phyloP scores from a whole-genome alignment of 2,329 filamentous ascomycete genomes.

The Trichophyton verrucosum region DNA sequence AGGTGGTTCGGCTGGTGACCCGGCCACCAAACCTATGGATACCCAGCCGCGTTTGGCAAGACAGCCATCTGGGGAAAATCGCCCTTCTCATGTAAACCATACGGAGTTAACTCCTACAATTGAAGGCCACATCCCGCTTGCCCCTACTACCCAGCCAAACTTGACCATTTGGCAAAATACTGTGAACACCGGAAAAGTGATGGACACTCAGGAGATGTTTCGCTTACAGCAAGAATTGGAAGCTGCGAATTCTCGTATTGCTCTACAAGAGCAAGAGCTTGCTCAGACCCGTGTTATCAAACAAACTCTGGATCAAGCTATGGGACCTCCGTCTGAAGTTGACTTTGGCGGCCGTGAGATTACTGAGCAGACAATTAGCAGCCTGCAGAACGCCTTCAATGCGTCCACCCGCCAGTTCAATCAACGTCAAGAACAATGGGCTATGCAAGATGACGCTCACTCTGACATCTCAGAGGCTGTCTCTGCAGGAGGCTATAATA shows the following conservation, averaged over 20 bases:
- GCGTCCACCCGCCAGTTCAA: constrained; percentile 35
- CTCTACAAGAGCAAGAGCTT: constrained; percentile 49
- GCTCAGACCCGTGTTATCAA: constrained; percentile 48
- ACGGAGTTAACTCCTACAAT: neutral
- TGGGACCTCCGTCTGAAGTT: constrained; percentile 42
- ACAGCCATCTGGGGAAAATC: neutral
- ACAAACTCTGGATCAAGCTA: constrained; percentile 48
- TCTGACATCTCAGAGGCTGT: constrained; percentile 35
- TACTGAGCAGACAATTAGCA: constrained; percentile 39
- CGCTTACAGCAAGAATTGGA: constrained; percentile 47
- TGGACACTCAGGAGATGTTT: constrained; percentile 35
- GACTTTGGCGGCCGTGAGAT: constrained; percentile 40
- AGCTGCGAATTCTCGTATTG: constrained; percentile 45
- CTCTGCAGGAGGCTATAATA: constrained; percentile 31
- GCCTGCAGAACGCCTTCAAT: constrained; percentile 42
- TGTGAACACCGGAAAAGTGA: neutral
- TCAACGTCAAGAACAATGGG: constrained; percentile 34
- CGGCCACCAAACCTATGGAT: neutral
- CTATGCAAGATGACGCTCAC: constrained; percentile 30
- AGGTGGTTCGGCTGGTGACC: constrained; percentile 1
- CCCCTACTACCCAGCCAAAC: neutral
- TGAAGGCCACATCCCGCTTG: neutral
- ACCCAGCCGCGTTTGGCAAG: neutral
- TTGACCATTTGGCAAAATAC: neutral
- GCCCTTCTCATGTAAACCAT: neutral